phyloP scores from a whole-genome alignment of 352 stramenopile genomes.

The Phytophthora gonapodyides region DNA sequence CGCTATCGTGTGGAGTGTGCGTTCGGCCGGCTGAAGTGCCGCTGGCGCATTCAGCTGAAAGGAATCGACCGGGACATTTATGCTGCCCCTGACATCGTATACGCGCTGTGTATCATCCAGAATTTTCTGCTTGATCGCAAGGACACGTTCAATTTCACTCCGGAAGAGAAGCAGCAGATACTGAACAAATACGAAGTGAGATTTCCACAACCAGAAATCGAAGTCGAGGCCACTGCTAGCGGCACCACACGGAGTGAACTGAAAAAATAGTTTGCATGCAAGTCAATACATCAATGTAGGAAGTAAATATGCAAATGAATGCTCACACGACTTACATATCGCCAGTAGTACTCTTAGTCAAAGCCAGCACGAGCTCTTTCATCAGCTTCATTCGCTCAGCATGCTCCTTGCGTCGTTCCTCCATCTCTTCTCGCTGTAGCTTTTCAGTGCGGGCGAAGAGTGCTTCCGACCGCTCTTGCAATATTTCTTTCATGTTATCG shows the following conservation, averaged over 20 bases:
- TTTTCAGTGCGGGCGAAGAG: background rate
- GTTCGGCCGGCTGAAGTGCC: constrained; percentile 6
- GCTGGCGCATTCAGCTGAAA: background rate
- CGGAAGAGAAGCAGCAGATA: background rate
- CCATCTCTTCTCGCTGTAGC: background rate
- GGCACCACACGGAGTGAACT: too few relatives aligned
- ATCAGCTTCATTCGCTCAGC: background rate
- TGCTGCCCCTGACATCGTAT: background rate
- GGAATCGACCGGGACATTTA: background rate
- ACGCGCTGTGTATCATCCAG: constrained; percentile 1
- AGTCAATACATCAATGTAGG: too few relatives aligned
- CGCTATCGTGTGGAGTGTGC: constrained; percentile 4
- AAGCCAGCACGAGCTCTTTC: background rate
- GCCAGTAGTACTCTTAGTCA: too few relatives aligned
- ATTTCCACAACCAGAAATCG: background rate
- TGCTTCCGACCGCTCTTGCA: background rate
- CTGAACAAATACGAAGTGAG: background rate
- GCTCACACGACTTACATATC: too few relatives aligned
- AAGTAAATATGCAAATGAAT: too few relatives aligned
- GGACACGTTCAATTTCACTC: background rate
- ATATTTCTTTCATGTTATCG: background rate
- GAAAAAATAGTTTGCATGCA: too few relatives aligned
- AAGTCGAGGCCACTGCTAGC: too few relatives aligned
- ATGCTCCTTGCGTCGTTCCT: background rate
- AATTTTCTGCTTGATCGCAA: constrained; percentile 4